phyloP scores from a whole-genome alignment of 805 yeast species.

The Blastobotrys mokoenaii region DNA sequence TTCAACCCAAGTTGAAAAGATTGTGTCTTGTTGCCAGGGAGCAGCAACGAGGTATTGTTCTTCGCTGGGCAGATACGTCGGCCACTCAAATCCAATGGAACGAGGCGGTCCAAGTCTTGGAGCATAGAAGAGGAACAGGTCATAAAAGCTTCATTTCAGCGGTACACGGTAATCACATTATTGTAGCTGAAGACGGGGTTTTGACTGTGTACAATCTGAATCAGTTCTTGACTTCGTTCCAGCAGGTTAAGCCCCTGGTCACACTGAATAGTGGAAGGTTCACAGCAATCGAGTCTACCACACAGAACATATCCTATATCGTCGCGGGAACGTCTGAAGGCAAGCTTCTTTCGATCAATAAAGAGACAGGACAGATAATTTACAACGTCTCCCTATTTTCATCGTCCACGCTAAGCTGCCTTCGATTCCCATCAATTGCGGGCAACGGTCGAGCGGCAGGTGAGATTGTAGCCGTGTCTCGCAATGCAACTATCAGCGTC shows the following conservation, averaged over 20 bases:
- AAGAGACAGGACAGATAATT: neutral
- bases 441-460: neutral
- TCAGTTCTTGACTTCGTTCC: conserved; percentile 1
- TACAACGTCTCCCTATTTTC: conserved; percentile 3
- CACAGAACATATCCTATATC: neutral
- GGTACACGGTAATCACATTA: neutral
- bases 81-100: neutral
- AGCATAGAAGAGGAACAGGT: neutral
- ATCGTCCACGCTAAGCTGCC: conserved; percentile 2
- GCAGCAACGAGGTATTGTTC: neutral
- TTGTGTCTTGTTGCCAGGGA: neutral
- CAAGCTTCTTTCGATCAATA: neutral
- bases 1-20: neutral
- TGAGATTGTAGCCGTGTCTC: conserved; percentile 8
- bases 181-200: neutral
- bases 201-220: conserved; percentile 1
- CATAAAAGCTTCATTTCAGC: neutral
- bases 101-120: neutral
- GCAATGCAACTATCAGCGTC: conserved; percentile 8
- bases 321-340: conserved; percentile 8
- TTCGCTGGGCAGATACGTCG: neutral
- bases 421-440: no score
- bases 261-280: neutral
- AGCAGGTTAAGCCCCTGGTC: neutral
- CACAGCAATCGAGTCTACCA: conserved; percentile 1